These are phyloP conservation scores for Hyphopichia wangnamkhiaoensis DNA, from an alignment of 1,139 yeast genomes.

Conservation along the genomic window DNA sequence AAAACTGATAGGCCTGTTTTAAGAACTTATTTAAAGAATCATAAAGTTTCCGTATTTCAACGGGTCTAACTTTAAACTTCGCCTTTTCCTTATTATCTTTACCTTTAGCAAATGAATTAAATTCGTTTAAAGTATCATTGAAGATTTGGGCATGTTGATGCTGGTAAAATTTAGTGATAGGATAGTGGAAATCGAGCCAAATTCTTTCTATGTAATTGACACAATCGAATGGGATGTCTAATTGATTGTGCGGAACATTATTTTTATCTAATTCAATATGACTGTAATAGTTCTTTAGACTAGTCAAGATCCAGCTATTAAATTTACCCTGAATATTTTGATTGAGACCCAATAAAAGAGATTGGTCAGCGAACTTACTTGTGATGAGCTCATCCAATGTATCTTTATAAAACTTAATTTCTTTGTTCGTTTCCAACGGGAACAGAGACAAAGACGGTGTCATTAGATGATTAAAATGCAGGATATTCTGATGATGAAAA, in stretches of 20 bases:
- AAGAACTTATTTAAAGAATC: conserved; percentile 51
- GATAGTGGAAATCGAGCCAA: conserved; percentile 67
- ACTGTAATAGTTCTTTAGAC: conserved; percentile 27
- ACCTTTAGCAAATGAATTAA: conserved; percentile 14
- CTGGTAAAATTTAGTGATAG: conserved; percentile 58
- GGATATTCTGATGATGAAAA: neutral
- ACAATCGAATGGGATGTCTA: conserved; percentile 30
- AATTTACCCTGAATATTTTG: conserved; percentile 45
- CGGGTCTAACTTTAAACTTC: conserved; percentile 34
- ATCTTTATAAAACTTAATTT: conserved; percentile 24
- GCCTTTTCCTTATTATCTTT: conserved; percentile 19
- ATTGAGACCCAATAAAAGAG: conserved; percentile 46
- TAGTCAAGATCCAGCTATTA: conserved; percentile 36
- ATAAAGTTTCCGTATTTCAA: conserved; percentile 59
- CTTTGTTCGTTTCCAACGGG: conserved; percentile 10
- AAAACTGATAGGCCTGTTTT: conserved; percentile 49
- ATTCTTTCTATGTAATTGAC: conserved; percentile 43
- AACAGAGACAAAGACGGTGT: neutral
- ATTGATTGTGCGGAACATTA: conserved; percentile 13
- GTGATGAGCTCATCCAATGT: conserved; percentile 32
- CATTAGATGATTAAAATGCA: neutral
- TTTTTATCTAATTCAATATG: conserved; percentile 8
- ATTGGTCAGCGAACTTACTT: conserved; percentile 40
- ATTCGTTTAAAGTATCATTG: conserved; percentile 15
- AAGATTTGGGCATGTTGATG: conserved; percentile 36